Base-by-base conservation (phyloP, 2,329 filamentous ascomycete genomes). In the Sodiomyces alkalinus region DNA sequence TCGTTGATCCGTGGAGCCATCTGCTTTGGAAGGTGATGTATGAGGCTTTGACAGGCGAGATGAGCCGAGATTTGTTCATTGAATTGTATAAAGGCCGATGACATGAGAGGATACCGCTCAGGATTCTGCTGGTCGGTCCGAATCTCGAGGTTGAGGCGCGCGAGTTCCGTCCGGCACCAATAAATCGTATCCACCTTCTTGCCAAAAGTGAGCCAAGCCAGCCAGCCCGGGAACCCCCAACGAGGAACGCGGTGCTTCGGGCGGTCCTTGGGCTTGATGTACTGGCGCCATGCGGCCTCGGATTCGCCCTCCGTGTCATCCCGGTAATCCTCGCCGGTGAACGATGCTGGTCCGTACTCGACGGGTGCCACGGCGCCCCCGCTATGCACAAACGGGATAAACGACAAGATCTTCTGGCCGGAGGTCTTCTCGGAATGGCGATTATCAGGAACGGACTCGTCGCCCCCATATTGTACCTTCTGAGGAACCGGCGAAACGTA, bases 1-100 rank as follows among this genome's bases (percentile, higher is more conserved):
- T 98, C 90, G n/a, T 93, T 80, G 22, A 81, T 68, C 17, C 90
- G 73, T 1, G 90, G 90, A 1, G 82, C 69, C 90, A 98, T 98
- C 25, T 92, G 80, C 41, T 81, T 81, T 1, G 90, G 90, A 1
- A 93, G 53, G 43, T 98, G 90, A 48, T 96, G 85, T 21, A 80
- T 85, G 25, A 92, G 66, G 26, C 82, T 75, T 49, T 98, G 90
- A 48, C 85, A 94, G 33, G 87, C 90, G 90, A 98, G 96, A 45
- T 98, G 90, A 0, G 90, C 90, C 5, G 87, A 86, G 2, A 94
- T 81, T 48, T 98, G 90, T 46, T 94, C 80, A 45, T 98, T 93
- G 64, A 98, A 98, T 48, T 98, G 90, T 35, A 98, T 85, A 42
- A 98, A 98, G 1, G 90, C 90, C 1, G 87, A 93, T 44, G 81